Conservation (phyloP, 352 stramenopile genomes). For the Peronospora farinosa region DNA sequence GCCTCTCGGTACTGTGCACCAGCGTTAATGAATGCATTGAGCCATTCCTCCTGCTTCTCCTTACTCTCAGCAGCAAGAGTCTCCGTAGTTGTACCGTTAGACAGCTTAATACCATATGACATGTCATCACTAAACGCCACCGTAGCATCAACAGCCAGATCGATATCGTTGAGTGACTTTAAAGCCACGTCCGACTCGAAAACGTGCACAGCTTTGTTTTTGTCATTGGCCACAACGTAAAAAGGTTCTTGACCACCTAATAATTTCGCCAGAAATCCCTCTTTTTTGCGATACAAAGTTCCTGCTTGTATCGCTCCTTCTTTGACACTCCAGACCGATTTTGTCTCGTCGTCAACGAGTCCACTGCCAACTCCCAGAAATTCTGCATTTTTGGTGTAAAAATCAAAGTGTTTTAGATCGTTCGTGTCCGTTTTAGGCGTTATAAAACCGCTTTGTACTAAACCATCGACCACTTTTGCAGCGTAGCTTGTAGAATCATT, state of each 20-base stretch:
- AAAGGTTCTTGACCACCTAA: conserved; percentile 13
- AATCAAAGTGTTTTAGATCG: background rate
- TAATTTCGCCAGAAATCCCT: conserved; percentile 23
- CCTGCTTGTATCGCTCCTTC: conserved; percentile 32
- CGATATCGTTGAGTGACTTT: conserved; percentile 10
- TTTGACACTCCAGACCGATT: conserved; percentile 29
- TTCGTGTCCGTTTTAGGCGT: no score
- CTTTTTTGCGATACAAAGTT: conserved; percentile 22
- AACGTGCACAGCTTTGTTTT: conserved; percentile 23
- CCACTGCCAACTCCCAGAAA: conserved; percentile 23
- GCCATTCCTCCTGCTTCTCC: conserved; percentile 41
- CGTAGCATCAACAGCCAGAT: conserved; percentile 14
- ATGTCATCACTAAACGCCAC: conserved; percentile 19
- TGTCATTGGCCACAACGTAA: conserved; percentile 29
- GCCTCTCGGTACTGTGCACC: conserved; percentile 43
- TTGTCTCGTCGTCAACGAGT: conserved; percentile 10
- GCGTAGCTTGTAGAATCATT: no score
- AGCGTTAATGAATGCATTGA: conserved; percentile 47
- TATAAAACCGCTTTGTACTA: no score
- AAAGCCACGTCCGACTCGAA: conserved; percentile 31
- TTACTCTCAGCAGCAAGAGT: conserved; percentile 32
- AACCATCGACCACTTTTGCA: no score
- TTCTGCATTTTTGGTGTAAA: conserved; percentile 14
- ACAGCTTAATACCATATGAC: conserved; percentile 39
- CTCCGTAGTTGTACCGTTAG: conserved; percentile 27